phyloP scores from a whole-genome alignment of 768 basidiomycete species.

The Pleurotus sapidus region DNA sequence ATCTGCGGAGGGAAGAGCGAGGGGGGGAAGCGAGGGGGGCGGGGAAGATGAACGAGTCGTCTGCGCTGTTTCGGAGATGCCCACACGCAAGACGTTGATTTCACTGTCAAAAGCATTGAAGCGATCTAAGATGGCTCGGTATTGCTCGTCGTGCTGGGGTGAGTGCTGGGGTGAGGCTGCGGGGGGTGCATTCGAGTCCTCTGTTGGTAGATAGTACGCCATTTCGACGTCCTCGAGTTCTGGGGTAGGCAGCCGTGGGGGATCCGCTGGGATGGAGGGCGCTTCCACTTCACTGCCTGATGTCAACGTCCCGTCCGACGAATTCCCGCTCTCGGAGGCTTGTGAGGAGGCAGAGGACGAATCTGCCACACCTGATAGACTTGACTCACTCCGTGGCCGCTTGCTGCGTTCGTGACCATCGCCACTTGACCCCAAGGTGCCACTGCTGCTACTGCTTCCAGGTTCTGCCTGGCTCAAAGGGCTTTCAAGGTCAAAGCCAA shows the following conservation, averaged over 20 bases:
- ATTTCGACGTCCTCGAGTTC: constrained; percentile 51
- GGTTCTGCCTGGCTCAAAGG: constrained; percentile 26
- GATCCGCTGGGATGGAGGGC: constrained; percentile 13
- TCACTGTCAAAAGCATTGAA: constrained; percentile 54
- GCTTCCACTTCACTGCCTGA: constrained; percentile 7
- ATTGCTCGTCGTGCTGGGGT: constrained; percentile 28
- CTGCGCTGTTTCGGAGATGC: constrained; percentile 26
- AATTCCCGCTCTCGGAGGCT: constrained; percentile 27
- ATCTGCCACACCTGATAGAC: constrained; percentile 34
- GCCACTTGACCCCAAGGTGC: constrained; percentile 12
- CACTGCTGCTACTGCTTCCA: constrained; percentile 21
- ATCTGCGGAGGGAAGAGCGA: constrained; percentile 11
- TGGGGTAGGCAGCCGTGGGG: constrained; percentile 41
- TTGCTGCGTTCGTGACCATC: constrained; percentile 53
- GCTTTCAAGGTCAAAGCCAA: constrained; percentile 54
- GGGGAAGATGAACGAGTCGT: constrained; percentile 20
- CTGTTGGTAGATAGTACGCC: constrained; percentile 35
- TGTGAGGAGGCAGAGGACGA: constrained; percentile 26
- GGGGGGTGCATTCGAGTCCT: constrained; percentile 7
- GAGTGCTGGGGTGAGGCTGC: not conserved
- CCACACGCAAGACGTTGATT: constrained; percentile 42
- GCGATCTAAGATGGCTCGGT: constrained; percentile 45
- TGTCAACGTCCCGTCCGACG: constrained; percentile 9
- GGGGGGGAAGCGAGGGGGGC: constrained; percentile 33
- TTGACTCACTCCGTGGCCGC: constrained; percentile 53